Percentiles rank a stretch among this genome's conserved stretches.
phyloP scores from a whole-genome alignment of 202 grass and related monocot genomes.

The Zoysia matrella region DNA sequence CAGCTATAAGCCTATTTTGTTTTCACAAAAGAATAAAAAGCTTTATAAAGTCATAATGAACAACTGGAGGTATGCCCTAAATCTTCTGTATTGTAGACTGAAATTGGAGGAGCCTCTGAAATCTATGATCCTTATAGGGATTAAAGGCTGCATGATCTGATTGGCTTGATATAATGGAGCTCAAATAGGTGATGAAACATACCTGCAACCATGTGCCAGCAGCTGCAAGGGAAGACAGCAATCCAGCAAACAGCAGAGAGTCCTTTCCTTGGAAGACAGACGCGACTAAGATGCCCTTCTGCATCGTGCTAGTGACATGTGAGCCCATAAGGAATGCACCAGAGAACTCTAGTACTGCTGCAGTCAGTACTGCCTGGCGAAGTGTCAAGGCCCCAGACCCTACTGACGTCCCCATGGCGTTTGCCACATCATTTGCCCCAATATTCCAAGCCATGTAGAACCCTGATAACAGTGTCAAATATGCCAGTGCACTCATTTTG shows the following conservation, averaged over 20 bases:
- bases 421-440: slow-evolving; percentile 94
- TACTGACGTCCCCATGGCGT: slow-evolving; percentile 99
- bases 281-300: slow-evolving; percentile 89
- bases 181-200: slow-evolving; percentile 40
- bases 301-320: slow-evolving; percentile 97
- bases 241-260: slow-evolving; percentile 79
- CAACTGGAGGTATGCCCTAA: slow-evolving; percentile 12
- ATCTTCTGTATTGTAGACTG: slow-evolving; percentile 34
- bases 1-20: not conserved
- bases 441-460: slow-evolving; percentile 99
- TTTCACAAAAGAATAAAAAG: not conserved
- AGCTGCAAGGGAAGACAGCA: slow-evolving; percentile 86
- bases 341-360: slow-evolving; percentile 86
- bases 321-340: slow-evolving; percentile 97
- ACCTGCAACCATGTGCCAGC: slow-evolving; percentile 98
- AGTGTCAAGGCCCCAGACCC: slow-evolving; percentile 93
- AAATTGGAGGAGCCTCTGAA: slow-evolving; percentile 27
- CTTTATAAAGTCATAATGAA: slow-evolving; percentile 30
- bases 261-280: slow-evolving; percentile 92
- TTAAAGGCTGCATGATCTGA: slow-evolving; percentile 1
- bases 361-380: slow-evolving; percentile 85
- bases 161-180: slow-evolving; percentile 7
- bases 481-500: slow-evolving; percentile 70
- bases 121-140: slow-evolving; percentile 6
- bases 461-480: slow-evolving; percentile 72